Conservation (phyloP, 1,139 yeast species). For the Saccharomycopsis hybrid region DNA sequence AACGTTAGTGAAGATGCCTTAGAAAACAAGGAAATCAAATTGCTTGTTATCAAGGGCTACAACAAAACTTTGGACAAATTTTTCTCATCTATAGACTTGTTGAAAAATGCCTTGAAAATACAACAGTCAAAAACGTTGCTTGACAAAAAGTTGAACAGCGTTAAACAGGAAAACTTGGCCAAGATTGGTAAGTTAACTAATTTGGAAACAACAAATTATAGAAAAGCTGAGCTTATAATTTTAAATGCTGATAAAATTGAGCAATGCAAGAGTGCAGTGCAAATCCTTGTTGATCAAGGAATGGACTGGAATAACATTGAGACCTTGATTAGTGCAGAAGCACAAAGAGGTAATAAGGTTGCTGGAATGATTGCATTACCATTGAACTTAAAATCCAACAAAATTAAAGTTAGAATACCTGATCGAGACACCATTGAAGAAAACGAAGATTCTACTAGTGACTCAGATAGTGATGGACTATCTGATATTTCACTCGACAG, state of each 20-base stretch:
- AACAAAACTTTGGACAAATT: constrained; percentile 77
- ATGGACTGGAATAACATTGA: constrained; percentile 96
- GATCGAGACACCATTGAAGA: constrained; percentile 30
- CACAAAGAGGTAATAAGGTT: constrained; percentile 51
- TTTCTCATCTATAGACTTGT: constrained; percentile 79
- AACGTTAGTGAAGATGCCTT: constrained; percentile 32
- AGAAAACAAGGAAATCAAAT: constrained; percentile 27
- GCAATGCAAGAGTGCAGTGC: constrained; percentile 63
- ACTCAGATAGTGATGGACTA: constrained; percentile 19
- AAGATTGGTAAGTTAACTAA: constrained; percentile 63
- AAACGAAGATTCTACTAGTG: constrained; percentile 31
- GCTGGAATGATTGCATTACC: constrained; percentile 65
- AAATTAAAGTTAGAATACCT: constrained; percentile 50
- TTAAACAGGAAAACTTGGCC: constrained; percentile 63
- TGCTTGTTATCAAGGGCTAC: constrained; percentile 50
- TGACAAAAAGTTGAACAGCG: constrained; percentile 63
- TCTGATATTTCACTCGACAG: constrained; percentile 15
- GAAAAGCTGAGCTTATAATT: constrained; percentile 70
- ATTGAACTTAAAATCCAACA: constrained; percentile 63
- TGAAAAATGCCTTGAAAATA: constrained; percentile 63
- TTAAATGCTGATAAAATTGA: constrained; percentile 66
- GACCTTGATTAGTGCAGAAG: constrained; percentile 63
- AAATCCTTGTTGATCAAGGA: constrained; percentile 64
- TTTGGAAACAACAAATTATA: constrained; percentile 58
- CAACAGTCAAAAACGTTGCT: constrained; percentile 78